Evolutionary conservation across 1,284 basidiomycete species (phyloP).

Genomic region (Sporisorium reilianum): DNA sequence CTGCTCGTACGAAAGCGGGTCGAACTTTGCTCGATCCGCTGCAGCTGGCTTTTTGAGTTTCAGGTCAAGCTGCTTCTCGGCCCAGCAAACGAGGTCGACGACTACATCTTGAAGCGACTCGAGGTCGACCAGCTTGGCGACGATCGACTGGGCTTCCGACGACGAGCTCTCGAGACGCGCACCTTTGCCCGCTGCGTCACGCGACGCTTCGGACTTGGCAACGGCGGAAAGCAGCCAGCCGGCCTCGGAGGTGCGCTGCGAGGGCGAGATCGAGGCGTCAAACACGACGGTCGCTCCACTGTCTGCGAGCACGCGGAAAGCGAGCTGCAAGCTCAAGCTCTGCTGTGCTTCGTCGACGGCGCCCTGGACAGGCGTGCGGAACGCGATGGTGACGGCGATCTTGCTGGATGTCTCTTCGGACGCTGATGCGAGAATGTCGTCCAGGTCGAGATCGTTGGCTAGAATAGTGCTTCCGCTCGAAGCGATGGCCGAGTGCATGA

Average conservation of each 20-base stretch:
- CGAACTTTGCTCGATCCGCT: slow-evolving; percentile 5
- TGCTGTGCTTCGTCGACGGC: slow-evolving; percentile 22
- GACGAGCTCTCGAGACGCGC: slow-evolving; percentile 28
- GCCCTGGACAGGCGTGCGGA: slow-evolving; percentile 26
- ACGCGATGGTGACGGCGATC: slow-evolving; percentile 42
- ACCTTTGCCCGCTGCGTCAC: not conserved
- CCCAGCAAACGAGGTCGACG: slow-evolving; percentile 28
- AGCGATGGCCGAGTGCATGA: slow-evolving; percentile 40
- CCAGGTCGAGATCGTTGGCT: slow-evolving; percentile 17
- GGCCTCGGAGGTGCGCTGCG: slow-evolving; percentile 4
- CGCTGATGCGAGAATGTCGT: slow-evolving; percentile 29
- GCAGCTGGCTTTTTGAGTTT: slow-evolving; percentile 19
- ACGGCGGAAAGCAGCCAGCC: slow-evolving; percentile 36
- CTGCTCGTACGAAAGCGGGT: slow-evolving; percentile 62
- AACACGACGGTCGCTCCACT: slow-evolving; percentile 16
- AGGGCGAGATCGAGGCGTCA: slow-evolving; percentile 29
- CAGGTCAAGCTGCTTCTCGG: slow-evolving; percentile 25
- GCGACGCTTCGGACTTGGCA: slow-evolving; percentile 1
- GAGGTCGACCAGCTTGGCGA: slow-evolving; percentile 17
- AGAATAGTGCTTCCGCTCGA: slow-evolving; percentile 7
- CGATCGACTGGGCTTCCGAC: slow-evolving; percentile 19
- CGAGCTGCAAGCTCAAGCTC: slow-evolving; percentile 30
- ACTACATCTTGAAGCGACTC: slow-evolving; percentile 42
- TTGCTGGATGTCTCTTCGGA: slow-evolving; percentile 1
- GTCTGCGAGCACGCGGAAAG: slow-evolving; percentile 23